These are phyloP conservation scores for Phlebiopsis gigantea DNA, from an alignment of 768 basidiomycete genomes.

Conservation along the genomic window DNA sequence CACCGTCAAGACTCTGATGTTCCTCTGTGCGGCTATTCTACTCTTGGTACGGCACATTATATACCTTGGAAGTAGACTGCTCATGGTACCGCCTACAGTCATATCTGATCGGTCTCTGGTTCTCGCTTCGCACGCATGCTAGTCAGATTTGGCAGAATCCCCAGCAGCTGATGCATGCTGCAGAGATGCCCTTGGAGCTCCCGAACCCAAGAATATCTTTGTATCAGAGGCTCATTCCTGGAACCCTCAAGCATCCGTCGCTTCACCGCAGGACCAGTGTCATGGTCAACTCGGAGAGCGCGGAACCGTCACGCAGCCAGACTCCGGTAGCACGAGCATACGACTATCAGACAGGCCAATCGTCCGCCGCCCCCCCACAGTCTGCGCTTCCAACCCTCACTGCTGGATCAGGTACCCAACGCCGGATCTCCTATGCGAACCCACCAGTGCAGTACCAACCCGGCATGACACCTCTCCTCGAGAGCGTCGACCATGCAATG, in stretches of 20 bases:
- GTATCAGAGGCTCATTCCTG: slow-evolving; percentile 54
- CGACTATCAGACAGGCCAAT: slow-evolving; percentile 1
- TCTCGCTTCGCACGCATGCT: slow-evolving; percentile 96
- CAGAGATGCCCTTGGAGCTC: neutral
- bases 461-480: slow-evolving; percentile 59
- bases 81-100: slow-evolving; percentile 50
- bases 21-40: slow-evolving; percentile 87
- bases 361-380: neutral
- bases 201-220: slow-evolving; percentile 47
- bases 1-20: slow-evolving; percentile 94
- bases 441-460: slow-evolving; percentile 26
- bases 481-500: slow-evolving; percentile 74
- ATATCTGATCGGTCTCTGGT: slow-evolving; percentile 96
- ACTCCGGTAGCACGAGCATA: slow-evolving; percentile 24
- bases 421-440: slow-evolving; percentile 50
- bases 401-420: neutral
- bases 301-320: slow-evolving; percentile 32
- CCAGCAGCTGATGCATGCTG: slow-evolving; percentile 68
- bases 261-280: slow-evolving; percentile 45
- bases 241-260: slow-evolving; percentile 19
- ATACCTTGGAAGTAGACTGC: neutral
- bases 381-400: neutral
- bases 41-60: slow-evolving; percentile 72
- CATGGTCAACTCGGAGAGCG: slow-evolving; percentile 25
- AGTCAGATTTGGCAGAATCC: slow-evolving; percentile 99